A percentile compares a stretch with the other conserved stretches of the same genome.
Conservation (phyloP, 495 filamentous ascomycete genomes). For the Daldinia caldariorum region DNA sequence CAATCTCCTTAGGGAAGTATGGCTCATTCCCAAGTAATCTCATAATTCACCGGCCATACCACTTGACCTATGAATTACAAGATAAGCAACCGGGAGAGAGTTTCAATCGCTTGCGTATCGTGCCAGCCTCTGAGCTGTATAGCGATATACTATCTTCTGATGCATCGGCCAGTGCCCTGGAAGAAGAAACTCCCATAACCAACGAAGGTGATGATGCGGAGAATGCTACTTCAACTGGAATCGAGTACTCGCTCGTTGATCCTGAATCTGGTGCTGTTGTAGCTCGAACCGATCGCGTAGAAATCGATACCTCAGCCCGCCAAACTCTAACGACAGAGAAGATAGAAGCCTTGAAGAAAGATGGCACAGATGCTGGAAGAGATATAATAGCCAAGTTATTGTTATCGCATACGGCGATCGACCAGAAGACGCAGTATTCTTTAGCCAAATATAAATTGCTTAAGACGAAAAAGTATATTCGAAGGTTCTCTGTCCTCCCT, state of each 20-base stretch:
- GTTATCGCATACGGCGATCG: constrained; percentile 82
- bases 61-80: constrained; percentile 88
- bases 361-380: constrained; percentile 79
- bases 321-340: constrained; percentile 85
- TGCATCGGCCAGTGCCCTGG: constrained; percentile 44
- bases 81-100: constrained; percentile 68
- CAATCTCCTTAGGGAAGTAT: constrained; percentile 87
- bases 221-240: constrained; percentile 40
- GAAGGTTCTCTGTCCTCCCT: constrained; percentile 83
- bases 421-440: constrained; percentile 93
- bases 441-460: constrained; percentile 93
- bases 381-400: constrained; percentile 89
- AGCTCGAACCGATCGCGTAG: constrained; percentile 80
- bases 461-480: constrained; percentile 92
- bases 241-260: constrained; percentile 58
- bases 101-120: constrained; percentile 74
- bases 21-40: constrained; percentile 87
- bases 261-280: constrained; percentile 63
- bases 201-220: constrained; percentile 49
- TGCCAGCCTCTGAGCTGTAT: constrained; percentile 83
- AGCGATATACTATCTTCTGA: constrained; percentile 75
- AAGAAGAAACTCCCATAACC: constrained; percentile 46
- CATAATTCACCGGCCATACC: constrained; percentile 85
- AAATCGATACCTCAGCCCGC: constrained; percentile 79
- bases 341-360: constrained; percentile 89